Evolutionary conservation across 2,329 filamentous ascomycete species (phyloP), one percentile per base, ranked within the genome.

Genomic region (Beauveria australis): DNA sequence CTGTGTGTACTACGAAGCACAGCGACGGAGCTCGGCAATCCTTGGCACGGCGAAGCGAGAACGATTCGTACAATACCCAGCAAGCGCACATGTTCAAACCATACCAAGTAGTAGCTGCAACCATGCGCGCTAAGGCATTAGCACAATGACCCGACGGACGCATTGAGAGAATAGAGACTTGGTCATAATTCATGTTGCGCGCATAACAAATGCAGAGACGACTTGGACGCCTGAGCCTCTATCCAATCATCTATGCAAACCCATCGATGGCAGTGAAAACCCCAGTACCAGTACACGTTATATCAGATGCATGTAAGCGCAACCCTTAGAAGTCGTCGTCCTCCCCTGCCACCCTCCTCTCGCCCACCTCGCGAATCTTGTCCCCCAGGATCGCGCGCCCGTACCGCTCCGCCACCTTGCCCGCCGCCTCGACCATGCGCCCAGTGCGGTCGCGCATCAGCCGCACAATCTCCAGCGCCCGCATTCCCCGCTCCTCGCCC

Each of bases 401-500:
- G 76, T 95, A 99, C 67, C 93, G 81, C 70, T 89, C 85, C 9
- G 94, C 94, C 54, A 99, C 85, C 80, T 95, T 96, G 61, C 86
- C 85, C 1, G 94, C 94, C 5, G 93, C 89, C 72, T 97, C 92
- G 61, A 96, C 75, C 90, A 97, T 97, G 72, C 89, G 88, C 19
- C 93, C 93, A 63, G 85, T 89, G 51, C 85, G 81, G 75, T 97
- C 92, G 49, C 83, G 83, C 87, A 99, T 89, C 68, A 99, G 78
- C 63, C 83, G 81, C 33, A 96, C 94, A 68, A 97, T 83, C 75
- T 99, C 95, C 41, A 99, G 78, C 0, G 93, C 93, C 66, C 93
- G 91, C 91, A 97, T 97, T 6, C 92, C 93, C 33, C 89, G 82
- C 64, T 97, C 92, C 73, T 99, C 94, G 49, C 92, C 91, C 66